These are phyloP conservation scores for Lasiodiplodia hormozganensis DNA, from an alignment of 2,329 filamentous ascomycete genomes.

Conservation along the genomic window DNA sequence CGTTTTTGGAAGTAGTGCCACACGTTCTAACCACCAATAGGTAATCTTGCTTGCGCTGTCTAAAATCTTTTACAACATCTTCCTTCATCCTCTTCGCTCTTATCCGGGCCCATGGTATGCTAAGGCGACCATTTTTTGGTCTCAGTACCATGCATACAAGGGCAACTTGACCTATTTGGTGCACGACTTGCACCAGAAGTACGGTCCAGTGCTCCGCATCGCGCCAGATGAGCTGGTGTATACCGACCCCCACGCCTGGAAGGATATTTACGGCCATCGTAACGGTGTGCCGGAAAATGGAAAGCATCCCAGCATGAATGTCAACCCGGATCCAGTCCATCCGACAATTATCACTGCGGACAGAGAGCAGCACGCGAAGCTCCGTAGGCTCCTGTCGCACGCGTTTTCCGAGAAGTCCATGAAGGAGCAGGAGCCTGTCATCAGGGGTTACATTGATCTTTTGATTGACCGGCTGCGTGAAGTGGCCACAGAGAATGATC, in stretches of 20 bases:
- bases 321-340: conserved; percentile 27
- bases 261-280: conserved; percentile 48
- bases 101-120: conserved; percentile 48
- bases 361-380: conserved; percentile 38
- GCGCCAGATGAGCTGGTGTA: conserved; percentile 49
- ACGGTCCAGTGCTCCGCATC: conserved; percentile 52
- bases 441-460: conserved; percentile 43
- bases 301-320: neutral
- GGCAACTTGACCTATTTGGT: conserved; percentile 4
- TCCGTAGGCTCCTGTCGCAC: conserved; percentile 36
- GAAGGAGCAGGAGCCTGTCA: conserved; percentile 39
- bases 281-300: neutral
- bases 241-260: conserved; percentile 47
- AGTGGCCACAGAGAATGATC: neutral
- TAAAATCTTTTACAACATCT: conserved; percentile 46
- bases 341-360: neutral
- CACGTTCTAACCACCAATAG: neutral
- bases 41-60: neutral
- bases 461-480: conserved; percentile 34
- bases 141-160: conserved; percentile 49
- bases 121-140: conserved; percentile 49
- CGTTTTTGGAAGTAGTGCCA: too few relatives aligned
- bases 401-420: conserved; percentile 42
- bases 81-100: conserved; percentile 52
- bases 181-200: conserved; percentile 44